Conservation (phyloP, 2,329 filamentous ascomycete species). For the Claviceps sp. region DNA sequence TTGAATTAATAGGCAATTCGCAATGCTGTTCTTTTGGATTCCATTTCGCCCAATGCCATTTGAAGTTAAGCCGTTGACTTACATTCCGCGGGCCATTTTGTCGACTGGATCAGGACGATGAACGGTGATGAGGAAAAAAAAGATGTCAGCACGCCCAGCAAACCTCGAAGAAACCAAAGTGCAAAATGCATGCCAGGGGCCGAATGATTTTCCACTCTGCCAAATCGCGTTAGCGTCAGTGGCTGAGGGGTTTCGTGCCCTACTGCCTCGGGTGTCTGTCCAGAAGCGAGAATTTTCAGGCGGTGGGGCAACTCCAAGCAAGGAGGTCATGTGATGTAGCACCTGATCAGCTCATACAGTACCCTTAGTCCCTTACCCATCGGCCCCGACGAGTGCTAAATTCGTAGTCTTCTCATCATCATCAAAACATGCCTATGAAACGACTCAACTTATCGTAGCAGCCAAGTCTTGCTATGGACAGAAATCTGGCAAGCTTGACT, state of each 20-base stretch:
- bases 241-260: constrained; percentile 22
- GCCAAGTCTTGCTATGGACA: no score
- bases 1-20: not conserved
- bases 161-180: constrained; percentile 8
- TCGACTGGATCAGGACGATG: constrained; percentile 26
- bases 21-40: not conserved
- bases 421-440: no score
- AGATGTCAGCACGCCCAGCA: constrained; percentile 11
- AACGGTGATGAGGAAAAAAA: constrained; percentile 21
- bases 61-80: constrained; percentile 19
- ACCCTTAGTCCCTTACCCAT: not conserved
- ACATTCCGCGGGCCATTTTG: constrained; percentile 55
- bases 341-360: constrained; percentile 1
- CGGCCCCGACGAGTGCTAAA: not conserved
- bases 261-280: constrained; percentile 10
- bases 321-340: constrained; percentile 4
- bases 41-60: not conserved
- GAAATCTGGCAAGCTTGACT: no score
- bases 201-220: constrained; percentile 18
- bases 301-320: not conserved
- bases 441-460: no score
- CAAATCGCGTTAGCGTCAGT: constrained; percentile 12
- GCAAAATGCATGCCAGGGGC: constrained; percentile 16
- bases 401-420: not conserved
- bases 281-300: not conserved